Evolutionary conservation across 2,329 filamentous ascomycete species (phyloP), one percentile per base, ranked within the genome.

Genomic region (Albifimbria verrucaria): DNA sequence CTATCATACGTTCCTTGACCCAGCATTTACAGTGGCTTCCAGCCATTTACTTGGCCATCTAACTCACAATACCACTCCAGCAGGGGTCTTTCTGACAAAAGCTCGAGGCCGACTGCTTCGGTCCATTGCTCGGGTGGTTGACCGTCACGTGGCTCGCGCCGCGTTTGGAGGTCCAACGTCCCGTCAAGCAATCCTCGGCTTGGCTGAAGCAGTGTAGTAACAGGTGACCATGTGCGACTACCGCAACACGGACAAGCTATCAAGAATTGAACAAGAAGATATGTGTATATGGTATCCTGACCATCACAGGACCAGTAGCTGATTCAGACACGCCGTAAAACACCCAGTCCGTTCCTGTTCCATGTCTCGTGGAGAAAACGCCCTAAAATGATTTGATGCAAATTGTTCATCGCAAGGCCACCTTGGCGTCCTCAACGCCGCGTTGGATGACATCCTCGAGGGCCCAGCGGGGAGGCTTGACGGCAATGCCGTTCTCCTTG

Each of bases 391-490:
- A 44, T 47, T 18, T 57, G 42, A 32, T 44, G 28, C 41, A 53
- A 48, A 52, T 50, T 39, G 47, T 44, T 63, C 83, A 92, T 70
- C 84, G 80, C 66, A 95, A 75, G 48, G 85, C 83, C 51, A 80
- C 65, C 75, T 94, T 91, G 62, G 87, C 82, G 70, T 95, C 90
- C 62, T 88, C 81, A 21, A 87, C 88, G 57, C 89, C 89, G 50
- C 81, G 77, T 60, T 82, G 83, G 58, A 96, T 78, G 48, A 97
- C 86, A 57, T 96, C 91, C 52, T 92, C 85, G n/a, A 96, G 72
- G 57, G 79, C 80, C 92, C 92, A 97, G 60, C 92, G 79, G 11
- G 92, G 92, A 51, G 90, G 83, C 59, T 77, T 75, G 61, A 96
- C 78, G 51, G 94, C 85, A 18, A 92, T 71, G 41, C 82, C 82